Conservation (phyloP, 495 filamentous ascomycete genomes). For the Opeltia flavorubescens region DNA sequence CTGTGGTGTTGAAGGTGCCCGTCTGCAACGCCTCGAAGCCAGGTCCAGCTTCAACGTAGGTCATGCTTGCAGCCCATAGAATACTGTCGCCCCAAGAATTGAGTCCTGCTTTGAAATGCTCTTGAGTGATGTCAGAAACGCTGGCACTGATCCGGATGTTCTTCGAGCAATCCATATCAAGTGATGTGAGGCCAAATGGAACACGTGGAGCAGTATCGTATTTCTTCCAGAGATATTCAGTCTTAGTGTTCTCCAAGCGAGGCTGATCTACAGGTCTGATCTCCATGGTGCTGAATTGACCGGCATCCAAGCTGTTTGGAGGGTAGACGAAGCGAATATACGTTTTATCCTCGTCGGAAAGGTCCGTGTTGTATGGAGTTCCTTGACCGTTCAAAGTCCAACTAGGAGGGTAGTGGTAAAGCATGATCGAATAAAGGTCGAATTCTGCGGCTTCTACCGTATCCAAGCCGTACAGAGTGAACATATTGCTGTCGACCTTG, state of each 20-base stretch:
- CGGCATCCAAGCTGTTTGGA: background rate
- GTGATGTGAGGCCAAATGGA: background rate
- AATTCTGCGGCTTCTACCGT: constrained; percentile 3
- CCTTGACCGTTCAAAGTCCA: constrained; percentile 7
- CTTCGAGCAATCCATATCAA: background rate
- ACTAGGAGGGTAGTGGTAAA: constrained; percentile 5
- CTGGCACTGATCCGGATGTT: constrained; percentile 1
- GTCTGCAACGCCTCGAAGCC: constrained; percentile 1
- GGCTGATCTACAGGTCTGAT: background rate
- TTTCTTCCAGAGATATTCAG: background rate
- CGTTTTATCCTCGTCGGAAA: constrained; percentile 9
- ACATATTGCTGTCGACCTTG: constrained; percentile 10
- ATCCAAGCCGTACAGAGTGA: constrained; percentile 1
- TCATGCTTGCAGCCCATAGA: constrained; percentile 3
- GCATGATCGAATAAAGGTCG: constrained; percentile 14
- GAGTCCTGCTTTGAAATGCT: background rate
- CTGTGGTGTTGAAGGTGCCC: constrained; percentile 6
- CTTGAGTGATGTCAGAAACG: background rate
- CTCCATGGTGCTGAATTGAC: constrained; percentile 6
- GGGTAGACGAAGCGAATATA: constrained; percentile 12
- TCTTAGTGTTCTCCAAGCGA: background rate
- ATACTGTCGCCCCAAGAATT: constrained; percentile 1
- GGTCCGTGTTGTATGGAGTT: constrained; percentile 5
- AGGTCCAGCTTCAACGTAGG: constrained; percentile 8
- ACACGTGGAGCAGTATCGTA: background rate